Evolutionary conservation across 179 eudicot genomes (phyloP).

Genomic region (Heliamphora pulchella): DNA sequence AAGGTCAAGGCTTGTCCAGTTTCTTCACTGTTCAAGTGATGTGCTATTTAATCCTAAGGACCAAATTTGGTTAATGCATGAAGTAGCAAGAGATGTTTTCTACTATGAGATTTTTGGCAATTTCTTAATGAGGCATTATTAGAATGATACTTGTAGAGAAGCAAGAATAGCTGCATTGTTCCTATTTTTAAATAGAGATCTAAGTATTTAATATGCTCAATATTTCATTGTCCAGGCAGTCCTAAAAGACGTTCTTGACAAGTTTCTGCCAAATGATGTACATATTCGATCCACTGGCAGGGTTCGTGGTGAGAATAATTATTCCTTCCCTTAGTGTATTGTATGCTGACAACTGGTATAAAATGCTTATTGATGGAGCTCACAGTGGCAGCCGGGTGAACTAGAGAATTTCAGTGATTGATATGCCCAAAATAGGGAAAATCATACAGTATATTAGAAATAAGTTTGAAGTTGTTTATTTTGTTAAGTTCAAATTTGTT

Average conservation of each 20-base stretch:
- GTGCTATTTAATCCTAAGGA: not conserved
- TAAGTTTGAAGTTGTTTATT: not conserved
- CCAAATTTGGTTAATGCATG: not conserved
- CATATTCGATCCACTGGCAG: slow-evolving; percentile 83
- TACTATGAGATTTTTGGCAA: not conserved
- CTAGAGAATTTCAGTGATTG: not conserved
- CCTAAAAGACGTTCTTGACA: slow-evolving; percentile 67
- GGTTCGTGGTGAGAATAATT: slow-evolving; percentile 67
- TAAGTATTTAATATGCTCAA: slow-evolving; percentile 11
- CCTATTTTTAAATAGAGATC: not conserved
- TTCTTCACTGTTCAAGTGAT: not conserved
- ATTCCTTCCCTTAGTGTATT: slow-evolving; percentile 6
- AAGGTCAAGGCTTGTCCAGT: not conserved
- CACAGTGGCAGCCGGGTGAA: not conserved
- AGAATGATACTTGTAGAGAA: slow-evolving; percentile 8
- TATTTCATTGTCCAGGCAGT: slow-evolving; percentile 54
- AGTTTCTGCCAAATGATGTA: slow-evolving; percentile 76
- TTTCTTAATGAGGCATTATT: not conserved
- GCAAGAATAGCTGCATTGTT: slow-evolving; percentile 7
- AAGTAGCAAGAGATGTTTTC: not conserved
- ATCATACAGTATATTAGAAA: not conserved
- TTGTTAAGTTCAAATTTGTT: no score
- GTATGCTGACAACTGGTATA: not conserved
- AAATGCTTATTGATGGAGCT: slow-evolving; percentile 8
- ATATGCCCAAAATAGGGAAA: not conserved